Conservation (phyloP, 208 protist genomes). For the Leishmania gerbilli region DNA sequence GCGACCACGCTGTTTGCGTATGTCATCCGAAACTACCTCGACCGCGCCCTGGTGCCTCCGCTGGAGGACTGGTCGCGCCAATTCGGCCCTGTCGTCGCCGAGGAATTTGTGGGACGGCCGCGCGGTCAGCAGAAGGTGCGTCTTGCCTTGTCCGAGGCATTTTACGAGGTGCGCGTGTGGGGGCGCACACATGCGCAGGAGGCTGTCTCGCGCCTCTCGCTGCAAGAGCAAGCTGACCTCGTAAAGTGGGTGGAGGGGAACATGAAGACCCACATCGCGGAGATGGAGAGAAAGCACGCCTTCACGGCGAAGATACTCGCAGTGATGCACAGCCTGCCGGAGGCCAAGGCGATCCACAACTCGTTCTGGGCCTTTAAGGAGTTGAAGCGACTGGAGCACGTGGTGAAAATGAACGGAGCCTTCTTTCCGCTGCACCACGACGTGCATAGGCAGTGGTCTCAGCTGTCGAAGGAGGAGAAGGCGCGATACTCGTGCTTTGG, state of each 20-base stretch:
- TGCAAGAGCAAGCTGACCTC: slow-evolving; percentile 40
- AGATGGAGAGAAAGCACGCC: slow-evolving; percentile 40
- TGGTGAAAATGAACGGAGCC: slow-evolving; percentile 41
- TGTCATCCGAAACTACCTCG: slow-evolving; percentile 24
- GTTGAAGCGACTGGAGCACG: slow-evolving; percentile 33
- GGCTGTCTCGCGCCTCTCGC: slow-evolving; percentile 35
- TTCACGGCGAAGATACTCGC: slow-evolving; percentile 60
- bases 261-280: slow-evolving; percentile 19
- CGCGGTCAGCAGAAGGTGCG: slow-evolving; percentile 5
- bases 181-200: slow-evolving; percentile 22
- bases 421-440: slow-evolving; percentile 27
- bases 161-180: slow-evolving; percentile 14
- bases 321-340: slow-evolving; percentile 51
- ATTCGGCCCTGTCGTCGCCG: slow-evolving; percentile 31
- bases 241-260: slow-evolving; percentile 27
- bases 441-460: slow-evolving; percentile 19
- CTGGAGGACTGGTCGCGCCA: slow-evolving; percentile 45
- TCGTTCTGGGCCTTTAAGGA: slow-evolving; percentile 34
- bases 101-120: slow-evolving; percentile 22
- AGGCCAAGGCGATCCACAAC: slow-evolving; percentile 57
- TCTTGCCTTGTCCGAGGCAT: slow-evolving; percentile 12
- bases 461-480: slow-evolving; percentile 47
- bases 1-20: background rate
- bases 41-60: slow-evolving; percentile 41
- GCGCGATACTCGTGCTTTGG: slow-evolving; percentile 65